These are phyloP conservation scores for Mucor irregularis DNA, from an alignment of 371 early-diverging fungal genomes.

Conservation along the genomic window DNA sequence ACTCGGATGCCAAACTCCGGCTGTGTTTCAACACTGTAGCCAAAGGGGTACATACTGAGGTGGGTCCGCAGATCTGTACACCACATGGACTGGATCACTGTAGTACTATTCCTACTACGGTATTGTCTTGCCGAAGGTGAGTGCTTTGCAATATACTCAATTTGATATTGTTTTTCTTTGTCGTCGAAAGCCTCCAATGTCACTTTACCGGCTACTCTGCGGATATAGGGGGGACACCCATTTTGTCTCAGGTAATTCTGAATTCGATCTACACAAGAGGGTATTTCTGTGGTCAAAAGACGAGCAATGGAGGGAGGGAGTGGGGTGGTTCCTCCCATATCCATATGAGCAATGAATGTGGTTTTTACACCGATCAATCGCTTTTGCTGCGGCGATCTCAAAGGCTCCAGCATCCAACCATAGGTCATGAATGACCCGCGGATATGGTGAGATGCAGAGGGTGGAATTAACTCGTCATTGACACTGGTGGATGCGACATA, in stretches of 20 bases:
- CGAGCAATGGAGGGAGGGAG: conserved; percentile 53
- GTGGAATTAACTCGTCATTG: conserved; percentile 50
- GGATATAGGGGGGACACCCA: conserved; percentile 61
- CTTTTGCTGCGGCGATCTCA: conserved; percentile 13
- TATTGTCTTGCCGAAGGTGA: conserved; percentile 31
- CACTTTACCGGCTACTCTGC: conserved; percentile 47
- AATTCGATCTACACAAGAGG: conserved; percentile 46
- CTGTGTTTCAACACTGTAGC: conserved; percentile 24
- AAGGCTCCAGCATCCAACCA: conserved; percentile 60
- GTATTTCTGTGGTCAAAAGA: conserved; percentile 44
- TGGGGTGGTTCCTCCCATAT: conserved; percentile 51
- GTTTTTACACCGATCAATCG: conserved; percentile 41
- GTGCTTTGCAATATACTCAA: conserved; percentile 42
- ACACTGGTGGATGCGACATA: conserved; percentile 59
- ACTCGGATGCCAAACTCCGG: conserved; percentile 28
- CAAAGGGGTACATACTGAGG: conserved; percentile 36
- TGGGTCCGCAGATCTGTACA: conserved; percentile 47
- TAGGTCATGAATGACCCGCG: conserved; percentile 51
- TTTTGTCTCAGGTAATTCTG: conserved; percentile 44
- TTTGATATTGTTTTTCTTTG: conserved; percentile 26
- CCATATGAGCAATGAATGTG: conserved; percentile 59
- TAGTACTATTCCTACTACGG: conserved; percentile 3
- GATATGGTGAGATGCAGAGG: conserved; percentile 31
- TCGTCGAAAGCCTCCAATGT: conserved; percentile 31
- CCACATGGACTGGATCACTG: conserved; percentile 18